These are phyloP conservation scores for Geotrichum aggregatum DNA, from an alignment of 1,139 yeast genomes.

Conservation along the genomic window DNA sequence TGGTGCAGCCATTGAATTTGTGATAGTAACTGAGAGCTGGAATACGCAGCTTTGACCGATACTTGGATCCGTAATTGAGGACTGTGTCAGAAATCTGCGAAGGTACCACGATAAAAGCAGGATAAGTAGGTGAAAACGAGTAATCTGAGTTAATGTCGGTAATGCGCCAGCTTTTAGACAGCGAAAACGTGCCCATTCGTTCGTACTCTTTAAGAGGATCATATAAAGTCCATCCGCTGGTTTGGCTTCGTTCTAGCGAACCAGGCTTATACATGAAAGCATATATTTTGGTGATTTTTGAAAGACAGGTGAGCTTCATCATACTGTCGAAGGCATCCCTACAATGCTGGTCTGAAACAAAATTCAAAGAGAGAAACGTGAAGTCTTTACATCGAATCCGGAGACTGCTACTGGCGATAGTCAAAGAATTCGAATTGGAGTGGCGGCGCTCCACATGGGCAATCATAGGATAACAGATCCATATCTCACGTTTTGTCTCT, in stretches of 20 bases:
- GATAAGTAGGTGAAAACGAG: slow-evolving; percentile 71
- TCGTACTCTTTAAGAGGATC: slow-evolving; percentile 59
- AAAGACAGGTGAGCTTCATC: slow-evolving; percentile 58
- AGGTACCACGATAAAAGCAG: slow-evolving; percentile 65
- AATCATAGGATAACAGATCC: slow-evolving; percentile 91
- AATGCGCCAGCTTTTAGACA: slow-evolving; percentile 57
- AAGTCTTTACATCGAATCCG: slow-evolving; percentile 82
- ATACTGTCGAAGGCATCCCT: slow-evolving; percentile 69
- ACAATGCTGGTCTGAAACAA: slow-evolving; percentile 56
- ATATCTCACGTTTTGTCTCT: slow-evolving; percentile 57
- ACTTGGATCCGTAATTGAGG: slow-evolving; percentile 75
- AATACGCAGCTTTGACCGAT: slow-evolving; percentile 76
- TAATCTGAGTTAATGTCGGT: slow-evolving; percentile 63
- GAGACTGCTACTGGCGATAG: slow-evolving; percentile 35
- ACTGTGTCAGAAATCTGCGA: slow-evolving; percentile 72
- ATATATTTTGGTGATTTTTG: slow-evolving; percentile 54
- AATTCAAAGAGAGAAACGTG: slow-evolving; percentile 76
- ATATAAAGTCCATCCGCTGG: slow-evolving; percentile 71
- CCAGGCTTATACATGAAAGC: slow-evolving; percentile 69
- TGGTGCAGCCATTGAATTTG: slow-evolving; percentile 63
- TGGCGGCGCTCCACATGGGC: slow-evolving; percentile 57
- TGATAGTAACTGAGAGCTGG: slow-evolving; percentile 82
- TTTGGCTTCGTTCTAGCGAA: slow-evolving; percentile 46
- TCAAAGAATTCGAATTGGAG: slow-evolving; percentile 22
- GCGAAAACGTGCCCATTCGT: slow-evolving; percentile 46